These are phyloP conservation scores for Phytophthora pluvialis DNA, from an alignment of 352 stramenopile species.

Conservation along the genomic window DNA sequence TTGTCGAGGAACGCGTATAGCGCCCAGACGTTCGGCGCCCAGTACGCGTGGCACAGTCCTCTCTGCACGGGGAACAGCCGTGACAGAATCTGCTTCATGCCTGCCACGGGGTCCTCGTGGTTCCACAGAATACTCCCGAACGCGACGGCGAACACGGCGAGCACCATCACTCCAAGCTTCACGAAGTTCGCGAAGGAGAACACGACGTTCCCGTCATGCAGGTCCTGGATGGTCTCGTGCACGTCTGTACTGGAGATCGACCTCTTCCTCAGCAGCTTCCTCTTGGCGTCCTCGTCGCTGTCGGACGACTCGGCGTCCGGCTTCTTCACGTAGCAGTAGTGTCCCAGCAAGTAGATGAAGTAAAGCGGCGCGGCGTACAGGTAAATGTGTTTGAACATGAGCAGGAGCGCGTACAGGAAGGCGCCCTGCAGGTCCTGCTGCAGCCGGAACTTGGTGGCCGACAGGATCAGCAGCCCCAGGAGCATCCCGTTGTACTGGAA, in stretches of 20 bases:
- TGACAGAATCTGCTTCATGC: slow-evolving; percentile 89
- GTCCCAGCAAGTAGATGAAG: slow-evolving; percentile 94
- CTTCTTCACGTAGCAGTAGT: slow-evolving; percentile 87
- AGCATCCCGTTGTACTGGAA: slow-evolving; percentile 99
- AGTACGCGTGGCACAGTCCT: slow-evolving; percentile 98
- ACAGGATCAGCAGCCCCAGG: slow-evolving; percentile 94
- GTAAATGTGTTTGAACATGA: slow-evolving; percentile 99
- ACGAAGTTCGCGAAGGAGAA: slow-evolving; percentile 83
- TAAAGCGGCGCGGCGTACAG: slow-evolving; percentile 95
- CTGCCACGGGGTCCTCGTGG: slow-evolving; percentile 54
- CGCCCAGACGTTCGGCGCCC: slow-evolving; percentile 98
- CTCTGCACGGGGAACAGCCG: slow-evolving; percentile 97
- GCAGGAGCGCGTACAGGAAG: slow-evolving; percentile 90
- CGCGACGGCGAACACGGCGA: slow-evolving; percentile 80
- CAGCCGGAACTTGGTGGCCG: slow-evolving; percentile 80
- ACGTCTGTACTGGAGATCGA: slow-evolving; percentile 78
- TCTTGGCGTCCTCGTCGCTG: slow-evolving; percentile 22
- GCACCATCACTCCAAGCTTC: slow-evolving; percentile 82
- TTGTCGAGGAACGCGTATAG: slow-evolving; percentile 94
- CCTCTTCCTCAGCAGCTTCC: slow-evolving; percentile 49
- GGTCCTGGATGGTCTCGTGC: slow-evolving; percentile 68
- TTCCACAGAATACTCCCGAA: slow-evolving; percentile 77
- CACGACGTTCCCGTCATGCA: slow-evolving; percentile 56
- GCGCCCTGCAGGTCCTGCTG: slow-evolving; percentile 89
- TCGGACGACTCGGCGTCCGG: slow-evolving; percentile 19